Percentiles rank a stretch among this genome's conserved stretches.
Conservation (phyloP, 768 basidiomycete species). For the Leccinum imitatum region DNA sequence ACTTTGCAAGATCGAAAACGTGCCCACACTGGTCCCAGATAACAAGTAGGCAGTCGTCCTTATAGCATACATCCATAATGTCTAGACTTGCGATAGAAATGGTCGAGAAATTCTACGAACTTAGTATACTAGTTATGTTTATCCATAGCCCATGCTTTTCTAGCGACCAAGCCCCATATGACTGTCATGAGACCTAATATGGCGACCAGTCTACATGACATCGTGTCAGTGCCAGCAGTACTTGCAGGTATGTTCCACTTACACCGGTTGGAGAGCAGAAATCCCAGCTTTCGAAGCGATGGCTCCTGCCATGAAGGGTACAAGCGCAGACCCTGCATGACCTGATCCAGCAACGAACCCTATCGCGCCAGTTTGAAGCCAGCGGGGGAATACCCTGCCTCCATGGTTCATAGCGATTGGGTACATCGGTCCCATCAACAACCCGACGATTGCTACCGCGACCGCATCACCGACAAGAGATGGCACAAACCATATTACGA, state of each 20-base stretch:
- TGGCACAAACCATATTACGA: constrained; percentile 69
- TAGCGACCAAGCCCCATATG: constrained; percentile 41
- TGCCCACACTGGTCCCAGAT: constrained; percentile 84
- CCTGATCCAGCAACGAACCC: constrained; percentile 57
- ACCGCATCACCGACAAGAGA: constrained; percentile 64
- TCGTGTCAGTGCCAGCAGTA: background rate
- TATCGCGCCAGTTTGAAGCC: constrained; percentile 38
- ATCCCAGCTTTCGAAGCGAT: constrained; percentile 44
- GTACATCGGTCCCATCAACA: constrained; percentile 76
- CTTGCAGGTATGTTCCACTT: constrained; percentile 19
- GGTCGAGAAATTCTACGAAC: background rate
- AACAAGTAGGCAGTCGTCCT: constrained; percentile 50
- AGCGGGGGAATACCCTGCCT: constrained; percentile 34
- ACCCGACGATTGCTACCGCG: constrained; percentile 60
- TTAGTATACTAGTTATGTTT: background rate
- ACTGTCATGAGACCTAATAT: constrained; percentile 41
- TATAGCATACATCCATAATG: background rate
- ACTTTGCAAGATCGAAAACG: constrained; percentile 93
- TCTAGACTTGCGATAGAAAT: background rate
- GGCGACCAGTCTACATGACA: constrained; percentile 24
- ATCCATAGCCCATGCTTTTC: constrained; percentile 13
- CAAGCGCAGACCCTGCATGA: constrained; percentile 47
- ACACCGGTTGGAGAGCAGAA: constrained; percentile 49
- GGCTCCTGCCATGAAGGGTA: constrained; percentile 52
- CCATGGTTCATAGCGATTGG: constrained; percentile 48